These are phyloP conservation scores for Xylariaceae sp. DNA, from an alignment of 2,329 filamentous ascomycete species.

Conservation along the genomic window DNA sequence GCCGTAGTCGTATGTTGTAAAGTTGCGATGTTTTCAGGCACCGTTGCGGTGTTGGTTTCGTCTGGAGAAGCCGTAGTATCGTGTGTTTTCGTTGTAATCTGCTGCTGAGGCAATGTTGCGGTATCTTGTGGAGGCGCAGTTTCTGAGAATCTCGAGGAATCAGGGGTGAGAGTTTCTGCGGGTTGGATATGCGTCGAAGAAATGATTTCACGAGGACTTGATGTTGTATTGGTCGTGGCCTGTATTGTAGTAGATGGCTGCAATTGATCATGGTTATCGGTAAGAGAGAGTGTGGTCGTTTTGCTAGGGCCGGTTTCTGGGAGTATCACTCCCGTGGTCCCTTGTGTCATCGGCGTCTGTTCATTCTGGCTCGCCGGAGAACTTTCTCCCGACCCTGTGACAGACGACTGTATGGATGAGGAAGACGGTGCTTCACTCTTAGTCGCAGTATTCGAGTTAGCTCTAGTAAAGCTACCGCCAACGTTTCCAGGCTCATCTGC, in stretches of 20 bases:
- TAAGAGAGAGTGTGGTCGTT: not conserved
- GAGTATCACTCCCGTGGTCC: not conserved
- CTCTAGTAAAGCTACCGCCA: not conserved
- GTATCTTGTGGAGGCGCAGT: not conserved
- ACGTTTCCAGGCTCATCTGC: not conserved
- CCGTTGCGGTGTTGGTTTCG: not conserved
- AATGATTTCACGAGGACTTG: not conserved
- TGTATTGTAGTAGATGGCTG: not conserved
- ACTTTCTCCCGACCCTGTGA: not conserved
- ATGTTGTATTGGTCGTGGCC: not conserved
- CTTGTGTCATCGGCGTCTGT: not conserved
- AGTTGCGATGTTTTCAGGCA: not conserved
- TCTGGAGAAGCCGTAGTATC: too few species aligned
- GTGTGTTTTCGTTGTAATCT: too few species aligned
- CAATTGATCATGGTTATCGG: not conserved
- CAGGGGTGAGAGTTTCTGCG: not conserved
- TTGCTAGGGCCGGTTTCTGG: not conserved
- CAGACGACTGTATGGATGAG: not conserved
- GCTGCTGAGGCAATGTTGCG: not conserved
- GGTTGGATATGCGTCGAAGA: not conserved
- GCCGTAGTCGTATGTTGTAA: too few species aligned
- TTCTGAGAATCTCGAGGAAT: not conserved
- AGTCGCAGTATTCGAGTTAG: not conserved
- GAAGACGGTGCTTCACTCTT: not conserved
- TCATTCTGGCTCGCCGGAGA: not conserved